A percentile compares a stretch with the other conserved stretches of the same genome.
Evolutionary conservation across 2,329 filamentous ascomycete genomes (phyloP).

Genomic region (Gremmenia infestans): DNA sequence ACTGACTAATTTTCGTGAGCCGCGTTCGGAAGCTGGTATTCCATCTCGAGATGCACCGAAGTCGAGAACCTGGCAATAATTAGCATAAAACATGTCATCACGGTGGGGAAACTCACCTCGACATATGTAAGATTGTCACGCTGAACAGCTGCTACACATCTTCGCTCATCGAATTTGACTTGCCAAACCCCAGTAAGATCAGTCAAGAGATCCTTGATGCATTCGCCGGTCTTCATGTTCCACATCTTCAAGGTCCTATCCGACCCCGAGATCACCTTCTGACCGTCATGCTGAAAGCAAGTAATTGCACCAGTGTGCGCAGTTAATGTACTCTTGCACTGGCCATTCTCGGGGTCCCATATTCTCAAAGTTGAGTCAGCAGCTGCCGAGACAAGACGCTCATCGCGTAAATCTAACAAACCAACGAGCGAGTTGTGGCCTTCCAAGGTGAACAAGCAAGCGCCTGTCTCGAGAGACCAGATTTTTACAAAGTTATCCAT

Average conservation of each 20-base stretch:
- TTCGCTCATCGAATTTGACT: conserved; percentile 91
- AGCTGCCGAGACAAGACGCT: conserved; percentile 88
- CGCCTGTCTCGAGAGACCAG: conserved; percentile 86
- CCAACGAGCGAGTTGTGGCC: conserved; percentile 91
- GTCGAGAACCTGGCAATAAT: conserved; percentile 73
- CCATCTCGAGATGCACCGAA: conserved; percentile 93
- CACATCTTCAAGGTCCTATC: conserved; percentile 98
- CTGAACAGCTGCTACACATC: conserved; percentile 95
- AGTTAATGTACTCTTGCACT: conserved; percentile 83
- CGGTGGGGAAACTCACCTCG: conserved; percentile 60
- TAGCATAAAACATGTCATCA: conserved; percentile 24
- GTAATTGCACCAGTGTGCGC: conserved; percentile 97
- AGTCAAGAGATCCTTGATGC: conserved; percentile 85
- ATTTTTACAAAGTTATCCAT: conserved; percentile 99
- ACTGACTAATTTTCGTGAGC: conserved; percentile 61
- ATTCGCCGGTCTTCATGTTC: conserved; percentile 90
- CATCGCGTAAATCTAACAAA: conserved; percentile 80
- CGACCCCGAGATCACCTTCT: conserved; percentile 94
- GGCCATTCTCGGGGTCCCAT: conserved; percentile 91
- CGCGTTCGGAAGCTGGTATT: conserved; percentile 69
- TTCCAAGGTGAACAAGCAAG: conserved; percentile 82
- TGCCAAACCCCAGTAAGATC: conserved; percentile 98
- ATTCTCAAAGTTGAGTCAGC: conserved; percentile 93
- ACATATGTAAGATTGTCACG: conserved; percentile 89
- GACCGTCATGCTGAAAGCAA: conserved; percentile 95